phyloP scores from a whole-genome alignment of 179 eudicot genomes.

The Amaranthus tricolor region DNA sequence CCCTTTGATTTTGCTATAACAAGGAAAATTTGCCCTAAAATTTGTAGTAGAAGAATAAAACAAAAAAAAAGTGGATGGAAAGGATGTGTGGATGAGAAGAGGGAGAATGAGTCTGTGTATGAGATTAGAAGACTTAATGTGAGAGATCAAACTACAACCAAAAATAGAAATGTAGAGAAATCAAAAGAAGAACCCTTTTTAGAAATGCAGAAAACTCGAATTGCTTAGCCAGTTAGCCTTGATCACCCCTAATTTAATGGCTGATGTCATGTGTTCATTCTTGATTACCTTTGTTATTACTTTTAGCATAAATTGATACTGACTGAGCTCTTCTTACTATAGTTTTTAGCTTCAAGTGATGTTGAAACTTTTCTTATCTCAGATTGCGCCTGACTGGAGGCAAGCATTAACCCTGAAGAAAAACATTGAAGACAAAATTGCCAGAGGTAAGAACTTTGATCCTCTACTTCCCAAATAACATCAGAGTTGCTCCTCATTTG shows the following conservation, averaged over 20 bases:
- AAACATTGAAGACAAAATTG: slow-evolving; percentile 69
- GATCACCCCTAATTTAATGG: not conserved
- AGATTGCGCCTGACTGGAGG: slow-evolving; percentile 95
- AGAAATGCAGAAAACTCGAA: too few species aligned
- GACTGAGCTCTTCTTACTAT: not conserved
- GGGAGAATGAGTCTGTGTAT: too few species aligned
- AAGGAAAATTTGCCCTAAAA: not conserved
- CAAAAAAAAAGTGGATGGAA: too few species aligned
- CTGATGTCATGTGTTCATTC: not conserved
- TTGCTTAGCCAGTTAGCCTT: not conserved
- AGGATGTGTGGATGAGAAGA: too few species aligned
- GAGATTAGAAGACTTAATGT: too few species aligned
- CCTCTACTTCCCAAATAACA: not conserved
- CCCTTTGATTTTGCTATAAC: not conserved
- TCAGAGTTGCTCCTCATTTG: not conserved
- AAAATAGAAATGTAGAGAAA: too few species aligned
- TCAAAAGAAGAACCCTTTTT: too few species aligned
- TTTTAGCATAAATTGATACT: too few species aligned
- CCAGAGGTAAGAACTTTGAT: slow-evolving; percentile 54
- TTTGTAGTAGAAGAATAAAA: too few species aligned
- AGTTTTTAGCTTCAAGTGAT: not conserved
- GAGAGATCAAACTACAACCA: too few species aligned
- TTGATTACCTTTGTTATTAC: not conserved
- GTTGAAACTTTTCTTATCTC: not conserved
- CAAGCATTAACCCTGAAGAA: slow-evolving; percentile 79